phyloP scores from a whole-genome alignment of 768 basidiomycete species.

The Lactifluus echinatus region DNA sequence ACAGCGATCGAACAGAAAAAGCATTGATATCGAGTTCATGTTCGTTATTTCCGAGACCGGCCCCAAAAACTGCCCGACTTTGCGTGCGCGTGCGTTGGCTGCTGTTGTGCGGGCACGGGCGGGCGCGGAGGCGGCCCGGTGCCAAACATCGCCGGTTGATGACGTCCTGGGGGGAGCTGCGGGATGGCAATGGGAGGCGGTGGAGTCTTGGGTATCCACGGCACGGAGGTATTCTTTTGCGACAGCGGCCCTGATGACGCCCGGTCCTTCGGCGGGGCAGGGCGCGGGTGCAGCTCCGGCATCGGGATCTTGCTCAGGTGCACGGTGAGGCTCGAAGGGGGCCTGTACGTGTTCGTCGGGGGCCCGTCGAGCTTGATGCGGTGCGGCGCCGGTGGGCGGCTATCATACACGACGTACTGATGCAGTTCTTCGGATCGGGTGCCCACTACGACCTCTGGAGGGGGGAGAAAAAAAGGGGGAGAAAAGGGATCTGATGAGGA shows the following conservation, averaged over 20 bases:
- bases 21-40: neutral
- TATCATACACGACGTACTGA: conserved; percentile 72
- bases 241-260: neutral
- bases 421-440: conserved; percentile 49
- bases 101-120: neutral
- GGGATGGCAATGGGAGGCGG: neutral
- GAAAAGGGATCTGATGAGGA: too few relatives aligned
- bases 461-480: too few relatives aligned
- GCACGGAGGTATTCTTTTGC: neutral
- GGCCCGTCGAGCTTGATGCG: conserved; percentile 57
- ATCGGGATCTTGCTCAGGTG: conserved; percentile 84
- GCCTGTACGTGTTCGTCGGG: conserved; percentile 41
- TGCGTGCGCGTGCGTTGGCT: neutral
- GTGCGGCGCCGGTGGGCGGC: conserved; percentile 37
- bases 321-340: conserved; percentile 58
- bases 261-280: conserved; percentile 24
- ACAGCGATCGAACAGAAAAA: neutral
- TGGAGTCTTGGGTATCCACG: neutral
- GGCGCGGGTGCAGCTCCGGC: conserved; percentile 66
- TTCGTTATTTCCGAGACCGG: neutral
- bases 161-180: neutral
- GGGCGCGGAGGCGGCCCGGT: neutral
- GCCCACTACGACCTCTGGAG: conserved; percentile 26
- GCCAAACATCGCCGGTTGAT: neutral
- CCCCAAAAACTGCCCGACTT: conserved; percentile 3